Evolutionary conservation across 768 basidiomycete genomes (phyloP), one percentile per base, ranked within the genome.

Genomic region (Tylopilus rubrobrunneus): DNA sequence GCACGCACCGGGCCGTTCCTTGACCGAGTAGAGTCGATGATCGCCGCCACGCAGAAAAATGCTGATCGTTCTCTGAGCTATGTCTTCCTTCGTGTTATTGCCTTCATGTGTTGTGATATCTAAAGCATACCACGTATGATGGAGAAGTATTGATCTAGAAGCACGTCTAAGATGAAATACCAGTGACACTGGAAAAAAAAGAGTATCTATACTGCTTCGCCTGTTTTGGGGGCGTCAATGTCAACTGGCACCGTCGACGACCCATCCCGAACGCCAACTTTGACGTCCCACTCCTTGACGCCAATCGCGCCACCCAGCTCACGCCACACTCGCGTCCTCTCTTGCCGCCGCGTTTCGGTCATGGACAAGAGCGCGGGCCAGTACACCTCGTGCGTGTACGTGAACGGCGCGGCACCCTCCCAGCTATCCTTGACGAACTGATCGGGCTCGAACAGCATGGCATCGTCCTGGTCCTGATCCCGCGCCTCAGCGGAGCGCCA

Each of bases 221-320:
- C 62, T 5, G 50, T 29, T 29, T 3, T 46, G 10, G 19, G 10
- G 21, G 56, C 39, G 6, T 57, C 39, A 7, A n/a, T 31, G 10
- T 31, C 43, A 23, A 11, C n/a, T 4, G 49, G 34, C 3, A 9
- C 8, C 7, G 53, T 8, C 45, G 45, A 12, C 36, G 45, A 15
- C 33, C 53, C 61, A 39, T 67, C 67, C 11, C 59, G 59, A 19
- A 60, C 53, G 8, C 56, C 53, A 34, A 67, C 42, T 67, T 91
- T 92, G 60, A 87, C 84, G 23, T 89, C 86, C 81, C 85, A 90
- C 65, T 96, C 92, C 63, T 80, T 84, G 33, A 85, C 65, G 1
- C 92, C 92, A 23, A 92, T 74, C 48, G 62, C 75, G 2, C 77
- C 88, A 2, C 92, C 93, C 21, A 87, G 72, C 48, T 72, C 68